Conservation (phyloP, 2,329 filamentous ascomycete species). For the Lachnellula arida region DNA sequence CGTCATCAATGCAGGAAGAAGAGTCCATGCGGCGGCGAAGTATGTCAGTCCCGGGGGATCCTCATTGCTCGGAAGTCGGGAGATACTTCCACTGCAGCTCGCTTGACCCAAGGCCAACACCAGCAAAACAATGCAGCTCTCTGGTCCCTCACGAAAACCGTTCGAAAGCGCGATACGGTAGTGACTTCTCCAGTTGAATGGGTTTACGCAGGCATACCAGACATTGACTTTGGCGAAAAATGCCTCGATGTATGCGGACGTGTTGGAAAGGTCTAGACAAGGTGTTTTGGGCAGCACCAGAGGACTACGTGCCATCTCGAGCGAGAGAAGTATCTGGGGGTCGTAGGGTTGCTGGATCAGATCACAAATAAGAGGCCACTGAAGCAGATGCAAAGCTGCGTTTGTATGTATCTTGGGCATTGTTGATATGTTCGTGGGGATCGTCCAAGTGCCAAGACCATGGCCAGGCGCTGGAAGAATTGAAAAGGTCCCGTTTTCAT, state of each 20-base stretch:
- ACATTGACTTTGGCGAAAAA: slow-evolving; percentile 79
- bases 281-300: slow-evolving; percentile 61
- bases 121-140: slow-evolving; percentile 76
- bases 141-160: slow-evolving; percentile 71
- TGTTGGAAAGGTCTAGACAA: slow-evolving; percentile 69
- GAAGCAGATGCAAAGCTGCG: slow-evolving; percentile 70
- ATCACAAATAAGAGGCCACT: slow-evolving; percentile 76
- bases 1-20: slow-evolving; percentile 75
- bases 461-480: slow-evolving; percentile 57
- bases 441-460: slow-evolving; percentile 69
- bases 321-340: slow-evolving; percentile 73
- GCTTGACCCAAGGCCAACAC: slow-evolving; percentile 75
- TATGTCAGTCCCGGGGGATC: slow-evolving; percentile 73
- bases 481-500: slow-evolving; percentile 42
- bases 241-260: slow-evolving; percentile 68
- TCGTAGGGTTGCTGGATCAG: slow-evolving; percentile 74
- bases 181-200: slow-evolving; percentile 72
- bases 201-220: slow-evolving; percentile 83
- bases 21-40: slow-evolving; percentile 74
- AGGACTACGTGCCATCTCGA: slow-evolving; percentile 77
- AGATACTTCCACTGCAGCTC: slow-evolving; percentile 71
- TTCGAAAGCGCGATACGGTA: slow-evolving; percentile 71
- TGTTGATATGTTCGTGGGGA: slow-evolving; percentile 67
- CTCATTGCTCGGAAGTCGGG: slow-evolving; percentile 60
- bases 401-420: slow-evolving; percentile 85